phyloP scores from a whole-genome alignment of 2,329 filamentous ascomycete species.

The Penicillium capsulatum region DNA sequence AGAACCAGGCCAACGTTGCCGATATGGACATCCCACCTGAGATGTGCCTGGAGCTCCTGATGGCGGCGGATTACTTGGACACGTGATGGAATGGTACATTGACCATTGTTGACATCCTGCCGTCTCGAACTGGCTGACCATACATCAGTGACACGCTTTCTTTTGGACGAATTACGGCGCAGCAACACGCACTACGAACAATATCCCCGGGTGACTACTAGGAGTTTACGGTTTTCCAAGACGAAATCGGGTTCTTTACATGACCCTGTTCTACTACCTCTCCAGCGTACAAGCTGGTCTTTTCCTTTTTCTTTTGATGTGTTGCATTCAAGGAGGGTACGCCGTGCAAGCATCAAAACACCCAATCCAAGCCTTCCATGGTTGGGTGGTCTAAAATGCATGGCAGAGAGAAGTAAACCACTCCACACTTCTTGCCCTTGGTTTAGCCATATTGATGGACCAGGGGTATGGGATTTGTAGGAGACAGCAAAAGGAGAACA shows the following conservation, averaged over 20 bases:
- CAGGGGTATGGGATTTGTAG: slow-evolving; percentile 8
- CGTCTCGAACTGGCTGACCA: too few species aligned
- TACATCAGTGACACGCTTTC: too few species aligned
- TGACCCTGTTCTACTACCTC: too few species aligned
- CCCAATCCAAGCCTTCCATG: slow-evolving; percentile 30
- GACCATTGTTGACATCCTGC: background rate
- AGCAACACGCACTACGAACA: slow-evolving; percentile 7
- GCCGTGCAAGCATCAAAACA: slow-evolving; percentile 39
- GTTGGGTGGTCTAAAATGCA: slow-evolving; percentile 48
- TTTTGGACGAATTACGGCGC: slow-evolving; percentile 12
- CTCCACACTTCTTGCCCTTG: slow-evolving; percentile 16
- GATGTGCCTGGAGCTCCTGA: slow-evolving; percentile 61
- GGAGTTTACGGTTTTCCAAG: too few species aligned
- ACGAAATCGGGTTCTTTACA: too few species aligned
- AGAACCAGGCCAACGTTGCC: slow-evolving; percentile 56
- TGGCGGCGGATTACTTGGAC: slow-evolving; percentile 64
- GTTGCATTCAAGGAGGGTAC: background rate
- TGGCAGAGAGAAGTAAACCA: slow-evolving; percentile 38
- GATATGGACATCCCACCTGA: slow-evolving; percentile 65
- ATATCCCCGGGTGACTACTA: too few species aligned
- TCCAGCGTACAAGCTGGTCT: too few species aligned
- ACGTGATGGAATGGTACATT: slow-evolving; percentile 26
- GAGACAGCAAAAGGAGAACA: slow-evolving; percentile 12
- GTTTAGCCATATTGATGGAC: slow-evolving; percentile 1
- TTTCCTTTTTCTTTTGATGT: too few species aligned